Conservation (phyloP, 805 yeast genomes). For the Sungouiella blattae region DNA sequence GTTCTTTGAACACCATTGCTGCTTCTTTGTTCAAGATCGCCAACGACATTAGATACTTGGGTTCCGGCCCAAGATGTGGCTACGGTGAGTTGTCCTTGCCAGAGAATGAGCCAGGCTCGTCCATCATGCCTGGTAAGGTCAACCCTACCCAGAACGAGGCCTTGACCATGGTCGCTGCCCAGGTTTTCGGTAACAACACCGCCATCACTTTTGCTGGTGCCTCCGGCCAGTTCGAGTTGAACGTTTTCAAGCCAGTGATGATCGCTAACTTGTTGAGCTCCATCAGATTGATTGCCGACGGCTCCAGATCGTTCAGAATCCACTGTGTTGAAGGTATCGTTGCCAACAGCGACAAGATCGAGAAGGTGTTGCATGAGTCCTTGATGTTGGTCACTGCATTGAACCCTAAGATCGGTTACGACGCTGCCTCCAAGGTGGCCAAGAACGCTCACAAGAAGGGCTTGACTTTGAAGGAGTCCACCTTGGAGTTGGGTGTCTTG, state of each 20-base stretch:
- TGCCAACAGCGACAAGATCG: conserved; percentile 86
- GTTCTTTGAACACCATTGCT: conserved; percentile 94
- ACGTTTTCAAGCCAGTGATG: conserved; percentile 96
- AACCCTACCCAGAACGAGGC: conserved; percentile 99
- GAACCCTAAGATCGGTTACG: conserved; percentile 98
- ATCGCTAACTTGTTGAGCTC: conserved; percentile 86
- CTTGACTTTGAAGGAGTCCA: conserved; percentile 89
- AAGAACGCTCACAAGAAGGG: conserved; percentile 99
- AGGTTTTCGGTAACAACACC: conserved; percentile 95
- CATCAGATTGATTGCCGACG: conserved; percentile 85
- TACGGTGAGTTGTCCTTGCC: conserved; percentile 94
- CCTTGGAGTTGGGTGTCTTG: conserved; percentile 84
- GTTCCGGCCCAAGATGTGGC: conserved; percentile 99
- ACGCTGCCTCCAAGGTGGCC: conserved; percentile 94
- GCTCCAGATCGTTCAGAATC: conserved; percentile 81
- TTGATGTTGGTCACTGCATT: conserved; percentile 97
- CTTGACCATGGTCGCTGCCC: conserved; percentile 95
- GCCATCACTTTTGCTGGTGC: conserved; percentile 97
- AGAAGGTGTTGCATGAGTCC: conserved; percentile 86
- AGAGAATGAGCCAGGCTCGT: conserved; percentile 98
- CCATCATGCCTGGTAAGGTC: conserved; percentile 99
- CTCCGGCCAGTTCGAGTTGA: conserved; percentile 96
- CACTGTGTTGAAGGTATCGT: conserved; percentile 93
- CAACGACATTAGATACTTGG: conserved; percentile 95
- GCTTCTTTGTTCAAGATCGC: conserved; percentile 93